phyloP scores from a whole-genome alignment of 2,329 filamentous ascomycete genomes.

The Aureobasidium sp. region DNA sequence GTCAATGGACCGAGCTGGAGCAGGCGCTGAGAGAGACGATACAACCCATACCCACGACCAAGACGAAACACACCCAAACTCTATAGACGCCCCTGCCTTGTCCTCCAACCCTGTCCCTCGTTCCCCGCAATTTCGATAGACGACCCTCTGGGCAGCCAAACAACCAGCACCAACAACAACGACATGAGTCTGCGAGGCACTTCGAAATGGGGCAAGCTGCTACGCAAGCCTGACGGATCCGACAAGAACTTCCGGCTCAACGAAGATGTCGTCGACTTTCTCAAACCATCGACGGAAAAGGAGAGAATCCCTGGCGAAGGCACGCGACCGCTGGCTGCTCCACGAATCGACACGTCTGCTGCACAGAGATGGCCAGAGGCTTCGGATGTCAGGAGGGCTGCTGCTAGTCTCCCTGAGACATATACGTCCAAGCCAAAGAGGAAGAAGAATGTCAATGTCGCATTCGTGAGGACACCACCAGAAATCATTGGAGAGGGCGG shows the following conservation, averaged over 20 bases:
- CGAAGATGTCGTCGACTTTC: constrained; percentile 49
- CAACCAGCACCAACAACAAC: background rate
- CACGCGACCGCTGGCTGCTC: constrained; percentile 24
- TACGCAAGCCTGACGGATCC: constrained; percentile 20
- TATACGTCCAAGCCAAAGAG: constrained; percentile 31
- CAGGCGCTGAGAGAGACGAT: background rate
- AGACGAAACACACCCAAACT: background rate
- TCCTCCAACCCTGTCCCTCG: background rate
- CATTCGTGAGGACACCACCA: constrained; percentile 63
- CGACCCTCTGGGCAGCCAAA: background rate
- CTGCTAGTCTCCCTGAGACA: background rate
- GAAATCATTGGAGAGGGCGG: constrained; percentile 86
- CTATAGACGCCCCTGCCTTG: background rate
- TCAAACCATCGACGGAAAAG: constrained; percentile 45
- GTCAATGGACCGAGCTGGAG: background rate
- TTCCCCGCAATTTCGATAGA: constrained; percentile 1
- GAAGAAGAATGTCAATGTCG: constrained; percentile 64
- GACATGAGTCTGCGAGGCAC: constrained; percentile 9
- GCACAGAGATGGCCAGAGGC: constrained; percentile 46
- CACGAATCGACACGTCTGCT: constrained; percentile 41
- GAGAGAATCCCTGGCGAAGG: constrained; percentile 20
- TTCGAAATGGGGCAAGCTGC: constrained; percentile 18
- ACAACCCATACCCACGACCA: background rate
- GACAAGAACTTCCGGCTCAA: constrained; percentile 24
- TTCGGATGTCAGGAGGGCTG: constrained; percentile 30